These are phyloP conservation scores for Whalleya microplaca DNA, from an alignment of 2,329 filamentous ascomycete species.

Conservation along the genomic window DNA sequence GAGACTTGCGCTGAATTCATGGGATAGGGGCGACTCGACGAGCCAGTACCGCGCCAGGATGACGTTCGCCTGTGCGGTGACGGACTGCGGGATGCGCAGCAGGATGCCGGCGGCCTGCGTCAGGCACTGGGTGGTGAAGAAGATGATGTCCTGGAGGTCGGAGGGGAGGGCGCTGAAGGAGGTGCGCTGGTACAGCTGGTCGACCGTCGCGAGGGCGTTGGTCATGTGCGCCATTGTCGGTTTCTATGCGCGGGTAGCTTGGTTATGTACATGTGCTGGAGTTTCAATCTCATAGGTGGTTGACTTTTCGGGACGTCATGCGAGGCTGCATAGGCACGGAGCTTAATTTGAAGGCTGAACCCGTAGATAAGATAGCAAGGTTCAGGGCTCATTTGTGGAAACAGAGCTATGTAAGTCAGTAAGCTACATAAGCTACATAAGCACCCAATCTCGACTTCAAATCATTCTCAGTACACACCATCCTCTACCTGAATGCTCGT, in stretches of 20 bases:
- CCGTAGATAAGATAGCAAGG: slow-evolving; percentile 16
- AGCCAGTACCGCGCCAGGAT: slow-evolving; percentile 83
- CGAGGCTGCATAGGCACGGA: slow-evolving; percentile 21
- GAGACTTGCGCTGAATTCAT: slow-evolving; percentile 58
- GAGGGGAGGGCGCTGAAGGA: slow-evolving; percentile 62
- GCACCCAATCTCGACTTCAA: no score
- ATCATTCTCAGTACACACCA: no score
- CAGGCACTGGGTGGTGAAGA: slow-evolving; percentile 71
- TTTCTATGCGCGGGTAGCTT: neutral
- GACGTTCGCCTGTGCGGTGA: slow-evolving; percentile 84
- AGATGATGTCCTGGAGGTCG: slow-evolving; percentile 73
- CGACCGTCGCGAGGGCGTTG: slow-evolving; percentile 73
- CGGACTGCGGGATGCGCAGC: slow-evolving; percentile 81
- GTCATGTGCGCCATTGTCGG: slow-evolving; percentile 62
- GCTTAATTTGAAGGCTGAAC: slow-evolving; percentile 18
- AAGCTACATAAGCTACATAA: no score
- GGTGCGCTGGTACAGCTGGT: slow-evolving; percentile 65
- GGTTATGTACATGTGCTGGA: neutral
- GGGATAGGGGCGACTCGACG: slow-evolving; percentile 55
- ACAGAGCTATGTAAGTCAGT: no score
- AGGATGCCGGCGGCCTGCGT: slow-evolving; percentile 81
- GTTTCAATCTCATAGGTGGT: neutral
- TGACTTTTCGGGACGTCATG: slow-evolving; percentile 14
- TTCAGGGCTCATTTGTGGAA: slow-evolving; percentile 9
- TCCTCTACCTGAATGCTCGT: no score